A percentile compares a stretch with the other conserved stretches of the same genome.
Conservation (phyloP, 2,329 filamentous ascomycete genomes). For the Claviceps sp. region DNA sequence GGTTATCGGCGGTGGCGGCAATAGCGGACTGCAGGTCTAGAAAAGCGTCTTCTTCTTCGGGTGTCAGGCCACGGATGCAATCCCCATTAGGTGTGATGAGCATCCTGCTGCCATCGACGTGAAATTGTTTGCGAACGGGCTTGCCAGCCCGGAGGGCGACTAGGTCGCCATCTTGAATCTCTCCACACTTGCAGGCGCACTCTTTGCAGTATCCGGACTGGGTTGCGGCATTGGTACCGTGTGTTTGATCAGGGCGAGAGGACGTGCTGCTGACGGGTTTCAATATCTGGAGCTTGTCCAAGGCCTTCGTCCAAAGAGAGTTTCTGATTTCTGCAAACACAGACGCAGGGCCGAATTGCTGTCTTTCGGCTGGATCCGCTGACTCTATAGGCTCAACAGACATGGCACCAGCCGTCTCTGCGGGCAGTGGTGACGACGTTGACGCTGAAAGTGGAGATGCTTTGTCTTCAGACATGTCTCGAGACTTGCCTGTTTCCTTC, state of each 20-base stretch:
- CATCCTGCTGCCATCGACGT: conserved; percentile 49
- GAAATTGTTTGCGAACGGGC: conserved; percentile 43
- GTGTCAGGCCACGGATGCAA: conserved; percentile 57
- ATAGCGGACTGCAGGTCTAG: conserved; percentile 52
- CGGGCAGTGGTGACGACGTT: background rate
- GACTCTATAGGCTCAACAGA: conserved; percentile 8
- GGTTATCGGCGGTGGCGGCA: conserved; percentile 33
- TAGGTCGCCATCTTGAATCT: conserved; percentile 37
- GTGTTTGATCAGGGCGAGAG: conserved; percentile 15
- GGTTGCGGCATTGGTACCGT: conserved; percentile 9
- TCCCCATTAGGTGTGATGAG: conserved; percentile 66
- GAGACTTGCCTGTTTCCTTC: conserved; percentile 2
- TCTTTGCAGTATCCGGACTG: conserved; percentile 22
- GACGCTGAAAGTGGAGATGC: conserved; percentile 4
- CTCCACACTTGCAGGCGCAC: conserved; percentile 24
- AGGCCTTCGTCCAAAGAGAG: conserved; percentile 17
- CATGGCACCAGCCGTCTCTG: conserved; percentile 10
- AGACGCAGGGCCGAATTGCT: conserved; percentile 18
- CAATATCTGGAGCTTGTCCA: conserved; percentile 24
- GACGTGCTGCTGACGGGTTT: conserved; percentile 20
- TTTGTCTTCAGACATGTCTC: conserved; percentile 2
- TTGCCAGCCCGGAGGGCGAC: conserved; percentile 39
- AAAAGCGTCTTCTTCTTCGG: conserved; percentile 57
- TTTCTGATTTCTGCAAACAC: conserved; percentile 24
- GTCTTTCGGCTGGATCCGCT: conserved; percentile 15